phyloP scores from a whole-genome alignment of 306 rosid species.

The Styphnolobium japonicum region DNA sequence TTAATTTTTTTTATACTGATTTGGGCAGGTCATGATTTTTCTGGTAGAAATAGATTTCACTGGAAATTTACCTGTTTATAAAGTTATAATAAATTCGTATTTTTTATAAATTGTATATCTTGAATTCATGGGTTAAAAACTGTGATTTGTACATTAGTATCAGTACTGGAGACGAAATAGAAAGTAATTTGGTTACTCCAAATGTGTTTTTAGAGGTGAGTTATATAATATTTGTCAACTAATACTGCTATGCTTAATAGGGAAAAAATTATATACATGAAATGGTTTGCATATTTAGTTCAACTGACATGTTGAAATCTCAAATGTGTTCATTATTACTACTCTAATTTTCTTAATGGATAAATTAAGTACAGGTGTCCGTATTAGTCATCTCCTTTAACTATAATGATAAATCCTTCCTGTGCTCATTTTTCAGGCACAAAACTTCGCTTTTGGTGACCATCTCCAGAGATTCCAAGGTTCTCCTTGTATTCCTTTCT shows the following conservation, averaged over 20 bases:
- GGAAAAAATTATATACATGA: not conserved
- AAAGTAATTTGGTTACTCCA: not conserved
- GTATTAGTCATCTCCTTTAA: constrained; percentile 2
- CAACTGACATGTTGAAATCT: not conserved
- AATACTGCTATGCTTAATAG: not conserved
- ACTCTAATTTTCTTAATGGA: not conserved
- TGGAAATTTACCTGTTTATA: not conserved
- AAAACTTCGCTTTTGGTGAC: constrained; percentile 71
- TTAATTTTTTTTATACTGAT: not conserved
- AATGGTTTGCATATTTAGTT: not conserved
- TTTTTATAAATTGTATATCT: not conserved
- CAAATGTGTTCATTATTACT: not conserved
- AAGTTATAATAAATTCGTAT: not conserved
- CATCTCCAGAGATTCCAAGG: constrained; percentile 85
- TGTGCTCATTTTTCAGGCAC: constrained; percentile 55
- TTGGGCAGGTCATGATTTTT: not conserved
- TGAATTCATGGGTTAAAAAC: not conserved
- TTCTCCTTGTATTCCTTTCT: constrained; percentile 16
- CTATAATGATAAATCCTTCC: constrained; percentile 25
- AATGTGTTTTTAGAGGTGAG: not conserved
- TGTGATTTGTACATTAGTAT: not conserved
- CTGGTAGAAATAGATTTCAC: not conserved
- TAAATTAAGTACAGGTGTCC: not conserved
- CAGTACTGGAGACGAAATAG: not conserved
- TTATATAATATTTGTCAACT: not conserved